Base-by-base conservation (phyloP, 257 asterid genomes). In the Fraxinus quadrangulata region DNA sequence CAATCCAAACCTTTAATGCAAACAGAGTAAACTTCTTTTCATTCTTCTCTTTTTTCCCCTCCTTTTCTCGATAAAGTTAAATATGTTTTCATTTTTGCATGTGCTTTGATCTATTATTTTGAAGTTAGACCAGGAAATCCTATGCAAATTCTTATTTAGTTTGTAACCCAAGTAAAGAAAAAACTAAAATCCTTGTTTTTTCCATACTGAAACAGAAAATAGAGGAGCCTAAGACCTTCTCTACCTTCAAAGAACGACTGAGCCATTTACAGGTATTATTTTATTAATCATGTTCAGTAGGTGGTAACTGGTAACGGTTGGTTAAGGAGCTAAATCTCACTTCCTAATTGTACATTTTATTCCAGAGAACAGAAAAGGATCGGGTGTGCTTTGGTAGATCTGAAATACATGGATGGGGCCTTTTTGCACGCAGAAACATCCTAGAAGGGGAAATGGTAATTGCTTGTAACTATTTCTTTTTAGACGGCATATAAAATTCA, bases 351-450 rank as follows among this genome's bases (percentile, higher is more conserved):
- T 76, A 42, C 78, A 70, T 49, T 16, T 77, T 51, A 72, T 73
- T 86, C 67, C 91, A 96, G 99, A 93, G 86, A 86, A 96, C 95
- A 39, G 99, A 96, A 85, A 96, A 85, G 83, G 96, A 93, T 54
- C 90, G 92, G 75, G 97, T 96, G 80, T 90, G 96, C 92, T 96
- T 96, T 87, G 99, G 99, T 83, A 88, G 93, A 88, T 96, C 99
- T 72, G 98, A 89, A 80, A 93, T 96, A 79, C 99, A 93, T 71
- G 95, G 98, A 69, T 96, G 99, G 99, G 99, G 99, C 78, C 93
- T 96, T 47, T 96, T 96, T 87, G 98, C 99, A 26, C 92, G 96
- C 73, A 86, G 92, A 83, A 77, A 88, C 83, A 96, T 96, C 80
- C 87, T 83, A 17, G 99, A 93, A 88, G 99, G 99, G 83, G 99